phyloP scores from a whole-genome alignment of 345 rosid species.

The Eutrema heterophyllum region DNA sequence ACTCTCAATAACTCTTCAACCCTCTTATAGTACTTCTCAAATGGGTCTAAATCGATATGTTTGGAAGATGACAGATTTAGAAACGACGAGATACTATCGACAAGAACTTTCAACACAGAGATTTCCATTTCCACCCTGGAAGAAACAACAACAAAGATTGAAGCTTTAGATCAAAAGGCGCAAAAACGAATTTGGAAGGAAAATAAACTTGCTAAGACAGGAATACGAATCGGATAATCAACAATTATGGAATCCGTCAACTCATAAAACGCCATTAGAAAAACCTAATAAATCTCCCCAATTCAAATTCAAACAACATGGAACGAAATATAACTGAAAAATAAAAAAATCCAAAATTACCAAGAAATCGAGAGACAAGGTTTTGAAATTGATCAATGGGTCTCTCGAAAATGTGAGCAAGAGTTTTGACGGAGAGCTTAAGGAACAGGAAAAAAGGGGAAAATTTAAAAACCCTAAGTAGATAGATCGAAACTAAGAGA shows the following conservation, averaged over 20 bases:
- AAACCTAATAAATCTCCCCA: background rate
- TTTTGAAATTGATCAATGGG: background rate
- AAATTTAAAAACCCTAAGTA: slow-evolving; percentile 17
- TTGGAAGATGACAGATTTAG: slow-evolving; percentile 54
- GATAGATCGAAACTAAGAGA: slow-evolving; percentile 9
- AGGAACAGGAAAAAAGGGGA: background rate
- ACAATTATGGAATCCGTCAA: background rate
- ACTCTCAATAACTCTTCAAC: slow-evolving; percentile 75
- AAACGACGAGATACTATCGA: slow-evolving; percentile 59
- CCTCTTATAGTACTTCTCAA: slow-evolving; percentile 58
- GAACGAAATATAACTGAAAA: background rate
- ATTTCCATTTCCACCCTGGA: slow-evolving; percentile 73
- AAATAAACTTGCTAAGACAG: background rate
- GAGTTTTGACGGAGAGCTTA: background rate
- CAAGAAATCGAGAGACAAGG: background rate
- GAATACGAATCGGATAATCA: background rate
- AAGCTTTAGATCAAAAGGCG: background rate
- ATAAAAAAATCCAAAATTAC: background rate
- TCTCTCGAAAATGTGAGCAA: background rate
- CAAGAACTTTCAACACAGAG: slow-evolving; percentile 61
- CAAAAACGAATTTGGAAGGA: background rate
- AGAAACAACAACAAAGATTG: background rate
- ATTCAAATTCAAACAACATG: background rate
- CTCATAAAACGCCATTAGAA: background rate
- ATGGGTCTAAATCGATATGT: slow-evolving; percentile 55